phyloP scores from a whole-genome alignment of 305 asterid species.

The Rubia tinctorum region DNA sequence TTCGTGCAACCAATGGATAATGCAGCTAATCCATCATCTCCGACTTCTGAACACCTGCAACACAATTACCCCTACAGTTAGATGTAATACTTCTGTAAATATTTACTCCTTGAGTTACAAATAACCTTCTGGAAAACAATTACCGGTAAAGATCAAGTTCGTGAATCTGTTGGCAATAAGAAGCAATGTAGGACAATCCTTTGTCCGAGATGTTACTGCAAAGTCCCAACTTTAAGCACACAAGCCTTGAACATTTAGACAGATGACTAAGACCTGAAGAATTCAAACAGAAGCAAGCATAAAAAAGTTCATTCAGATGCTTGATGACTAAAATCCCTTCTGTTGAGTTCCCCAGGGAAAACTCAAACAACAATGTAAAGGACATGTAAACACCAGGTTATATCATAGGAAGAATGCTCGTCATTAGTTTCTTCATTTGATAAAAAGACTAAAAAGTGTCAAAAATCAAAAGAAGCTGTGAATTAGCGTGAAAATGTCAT shows the following conservation, averaged over 20 bases:
- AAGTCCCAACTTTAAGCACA: constrained; percentile 59
- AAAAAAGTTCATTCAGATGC: too few species aligned
- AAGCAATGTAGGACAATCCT: constrained; percentile 46
- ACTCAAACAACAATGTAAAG: not conserved
- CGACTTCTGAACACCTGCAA: constrained; percentile 55
- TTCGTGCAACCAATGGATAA: constrained; percentile 55
- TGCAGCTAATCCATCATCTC: constrained; percentile 57
- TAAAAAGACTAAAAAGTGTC: not conserved
- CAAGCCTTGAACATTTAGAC: constrained; percentile 53
- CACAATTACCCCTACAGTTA: constrained; percentile 10
- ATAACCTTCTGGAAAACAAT: not conserved
- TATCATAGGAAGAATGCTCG: not conserved
- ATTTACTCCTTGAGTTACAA: not conserved
- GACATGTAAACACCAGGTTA: not conserved
- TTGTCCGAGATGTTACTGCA: constrained; percentile 54
- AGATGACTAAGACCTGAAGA: constrained; percentile 55
- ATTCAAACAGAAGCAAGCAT: not conserved
- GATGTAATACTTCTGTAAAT: not conserved
- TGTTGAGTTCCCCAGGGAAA: too few species aligned
- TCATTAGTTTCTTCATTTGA: not conserved
- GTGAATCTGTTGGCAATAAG: constrained; percentile 41
- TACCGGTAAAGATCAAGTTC: constrained; percentile 81
- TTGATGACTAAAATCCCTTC: not conserved
- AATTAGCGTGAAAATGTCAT: not conserved
- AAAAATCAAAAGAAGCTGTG: not conserved